These are phyloP conservation scores for Dictyostelium citrinum DNA, from an alignment of 78 protist genomes.

Conservation along the genomic window DNA sequence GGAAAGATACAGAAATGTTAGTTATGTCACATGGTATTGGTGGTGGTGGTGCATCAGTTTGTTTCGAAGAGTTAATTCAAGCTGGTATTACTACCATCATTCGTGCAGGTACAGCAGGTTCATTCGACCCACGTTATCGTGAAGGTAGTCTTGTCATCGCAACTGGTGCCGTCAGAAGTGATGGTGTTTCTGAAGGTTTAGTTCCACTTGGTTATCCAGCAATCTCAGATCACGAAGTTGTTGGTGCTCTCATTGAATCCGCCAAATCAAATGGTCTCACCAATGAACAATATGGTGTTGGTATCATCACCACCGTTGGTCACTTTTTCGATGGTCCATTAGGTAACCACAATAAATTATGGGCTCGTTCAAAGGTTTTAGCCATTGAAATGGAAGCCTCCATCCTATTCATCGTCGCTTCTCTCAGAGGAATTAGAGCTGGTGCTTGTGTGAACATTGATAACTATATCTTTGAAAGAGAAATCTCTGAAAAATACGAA, in stretches of 20 bases:
- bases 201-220: constrained; percentile 80
- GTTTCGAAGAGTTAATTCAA: constrained; percentile 79
- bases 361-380: constrained; percentile 70
- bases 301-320: constrained; percentile 75
- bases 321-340: constrained; percentile 81
- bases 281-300: constrained; percentile 39
- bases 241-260: constrained; percentile 46
- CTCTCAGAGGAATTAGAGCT: constrained; percentile 63
- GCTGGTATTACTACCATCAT: constrained; percentile 74
- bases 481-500: constrained; percentile 77
- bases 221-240: constrained; percentile 61
- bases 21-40: constrained; percentile 81
- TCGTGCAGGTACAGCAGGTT: constrained; percentile 80
- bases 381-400: constrained; percentile 81
- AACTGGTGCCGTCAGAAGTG: constrained; percentile 78
- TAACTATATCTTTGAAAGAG: constrained; percentile 77
- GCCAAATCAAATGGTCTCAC: constrained; percentile 6
- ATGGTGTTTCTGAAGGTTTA: constrained; percentile 76
- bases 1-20: constrained; percentile 59
- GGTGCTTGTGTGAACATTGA: constrained; percentile 79
- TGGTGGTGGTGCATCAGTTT: constrained; percentile 81
- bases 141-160: constrained; percentile 71
- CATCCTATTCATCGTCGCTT: constrained; percentile 48
- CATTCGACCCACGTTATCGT: constrained; percentile 70
- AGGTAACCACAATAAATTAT: constrained; percentile 75